Evolutionary conservation across 2,329 filamentous ascomycete species (phyloP), one percentile per base, ranked within the genome.

Genomic region (Penicillium italicum): DNA sequence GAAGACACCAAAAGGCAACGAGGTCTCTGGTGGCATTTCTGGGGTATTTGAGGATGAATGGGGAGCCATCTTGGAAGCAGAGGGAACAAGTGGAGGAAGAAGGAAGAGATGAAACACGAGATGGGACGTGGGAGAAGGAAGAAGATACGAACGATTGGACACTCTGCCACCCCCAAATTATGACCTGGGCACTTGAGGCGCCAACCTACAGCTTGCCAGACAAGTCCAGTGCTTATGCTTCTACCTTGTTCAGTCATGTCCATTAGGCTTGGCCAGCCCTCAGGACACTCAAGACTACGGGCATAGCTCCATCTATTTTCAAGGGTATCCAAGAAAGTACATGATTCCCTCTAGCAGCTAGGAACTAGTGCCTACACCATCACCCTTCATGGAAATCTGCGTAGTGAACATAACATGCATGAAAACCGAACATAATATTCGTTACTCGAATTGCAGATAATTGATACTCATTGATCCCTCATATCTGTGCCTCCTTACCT

Each of bases 1-100:
- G 8, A 40, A 34, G 14, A 59, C 42, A 8, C 58, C 61, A 24
- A 66, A 64, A 5, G 57, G 54, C 26, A 66, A 63, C 10, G 59
- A 60, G 2, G 55, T 50, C 8, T 50, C 46, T 16, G n/a, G 10
- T 44, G 46, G 20, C 11, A 41, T n/a, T 22, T 22, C 11, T 10
- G 37, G 11, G 7, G 22, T 26, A 12, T 18, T 26, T 5, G 28
- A 43, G 1, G 28, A 22, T 10, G 37, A 30, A 7, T 1, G 5
- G 14, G 7, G 20, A 36, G 49, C 31, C 49, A 51, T 51, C 5
- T 12, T 51, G 31, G 7, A 12, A 31, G 12, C n/a, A 20, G 14
- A n/a, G 16, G 7, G 24, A 8, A 24, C 1, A 20, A 14, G 33
- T 24, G 33, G 2, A 47, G 4, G 26, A 22, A 22, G 6, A 11